Conservation (phyloP, 805 yeast species). For the Kuraishia borneana region DNA sequence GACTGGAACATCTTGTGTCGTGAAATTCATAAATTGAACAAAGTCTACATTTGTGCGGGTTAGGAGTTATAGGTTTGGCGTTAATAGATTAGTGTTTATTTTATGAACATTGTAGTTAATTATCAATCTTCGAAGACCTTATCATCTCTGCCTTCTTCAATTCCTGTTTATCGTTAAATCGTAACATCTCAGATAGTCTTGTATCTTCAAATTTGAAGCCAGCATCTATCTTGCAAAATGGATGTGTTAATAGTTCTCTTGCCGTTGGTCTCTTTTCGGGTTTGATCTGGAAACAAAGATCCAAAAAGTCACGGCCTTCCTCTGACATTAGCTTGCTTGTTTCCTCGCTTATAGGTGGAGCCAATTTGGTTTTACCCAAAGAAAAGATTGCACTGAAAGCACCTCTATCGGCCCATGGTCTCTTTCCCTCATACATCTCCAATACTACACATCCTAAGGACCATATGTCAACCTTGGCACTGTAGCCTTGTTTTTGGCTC, state of each 20-base stretch:
- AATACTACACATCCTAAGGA: slow-evolving; percentile 93
- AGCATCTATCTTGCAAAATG: slow-evolving; percentile 16
- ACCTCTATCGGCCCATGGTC: slow-evolving; percentile 96
- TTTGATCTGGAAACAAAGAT: slow-evolving; percentile 63
- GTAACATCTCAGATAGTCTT: slow-evolving; percentile 18
- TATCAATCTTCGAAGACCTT: background rate
- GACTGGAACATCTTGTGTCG: slow-evolving; percentile 87
- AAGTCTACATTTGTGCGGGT: slow-evolving; percentile 36
- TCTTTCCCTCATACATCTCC: slow-evolving; percentile 94
- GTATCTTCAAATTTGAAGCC: slow-evolving; percentile 18
- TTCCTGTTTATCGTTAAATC: slow-evolving; percentile 10
- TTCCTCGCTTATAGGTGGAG: slow-evolving; percentile 96
- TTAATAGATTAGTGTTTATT: background rate
- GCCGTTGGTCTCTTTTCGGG: slow-evolving; percentile 91
- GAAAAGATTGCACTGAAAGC: slow-evolving; percentile 92
- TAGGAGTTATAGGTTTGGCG: no score
- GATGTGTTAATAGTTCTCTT: slow-evolving; percentile 40
- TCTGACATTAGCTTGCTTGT: slow-evolving; percentile 51
- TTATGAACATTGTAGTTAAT: background rate
- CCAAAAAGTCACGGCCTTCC: slow-evolving; percentile 61
- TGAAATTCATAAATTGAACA: slow-evolving; percentile 69
- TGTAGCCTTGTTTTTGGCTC: slow-evolving; percentile 76
- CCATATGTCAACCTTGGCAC: slow-evolving; percentile 98
- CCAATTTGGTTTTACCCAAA: slow-evolving; percentile 71
- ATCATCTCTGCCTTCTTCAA: slow-evolving; percentile 1